Conservation (phyloP, 2,329 filamentous ascomycete species). For the Scedosporium minutisporum region DNA sequence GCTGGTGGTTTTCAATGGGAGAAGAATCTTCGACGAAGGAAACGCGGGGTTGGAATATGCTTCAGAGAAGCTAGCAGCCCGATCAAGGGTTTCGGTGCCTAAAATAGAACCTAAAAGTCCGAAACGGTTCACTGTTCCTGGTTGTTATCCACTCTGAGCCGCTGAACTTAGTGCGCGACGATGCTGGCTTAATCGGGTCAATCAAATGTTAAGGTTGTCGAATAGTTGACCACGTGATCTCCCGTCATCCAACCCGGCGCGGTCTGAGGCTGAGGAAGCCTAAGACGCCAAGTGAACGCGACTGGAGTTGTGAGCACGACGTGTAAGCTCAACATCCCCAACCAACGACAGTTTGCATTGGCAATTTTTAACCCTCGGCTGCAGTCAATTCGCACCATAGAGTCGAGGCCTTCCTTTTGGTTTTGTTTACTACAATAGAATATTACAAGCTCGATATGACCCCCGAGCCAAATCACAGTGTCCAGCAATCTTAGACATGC, state of each 20-base stretch:
- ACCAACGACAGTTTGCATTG: neutral
- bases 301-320: neutral
- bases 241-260: neutral
- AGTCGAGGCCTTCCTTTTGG: no score
- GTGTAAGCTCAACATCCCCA: neutral
- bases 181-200: neutral
- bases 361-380: neutral
- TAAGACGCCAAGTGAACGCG: neutral
- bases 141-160: no score
- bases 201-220: no score
- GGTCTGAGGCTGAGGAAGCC: neutral
- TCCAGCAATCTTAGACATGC: constrained; percentile 22
- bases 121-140: neutral
- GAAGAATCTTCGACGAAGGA: neutral
- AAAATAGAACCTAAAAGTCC: neutral
- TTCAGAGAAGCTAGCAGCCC: neutral
- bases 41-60: neutral
- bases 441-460: neutral
- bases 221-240: neutral
- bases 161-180: neutral
- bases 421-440: neutral
- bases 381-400: neutral
- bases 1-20: neutral
- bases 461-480: neutral
- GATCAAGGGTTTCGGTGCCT: neutral